A percentile compares a stretch with the other conserved stretches of the same genome.
Conservation (phyloP, 148 eudicot genomes). For the Amaranthus cruentus region DNA sequence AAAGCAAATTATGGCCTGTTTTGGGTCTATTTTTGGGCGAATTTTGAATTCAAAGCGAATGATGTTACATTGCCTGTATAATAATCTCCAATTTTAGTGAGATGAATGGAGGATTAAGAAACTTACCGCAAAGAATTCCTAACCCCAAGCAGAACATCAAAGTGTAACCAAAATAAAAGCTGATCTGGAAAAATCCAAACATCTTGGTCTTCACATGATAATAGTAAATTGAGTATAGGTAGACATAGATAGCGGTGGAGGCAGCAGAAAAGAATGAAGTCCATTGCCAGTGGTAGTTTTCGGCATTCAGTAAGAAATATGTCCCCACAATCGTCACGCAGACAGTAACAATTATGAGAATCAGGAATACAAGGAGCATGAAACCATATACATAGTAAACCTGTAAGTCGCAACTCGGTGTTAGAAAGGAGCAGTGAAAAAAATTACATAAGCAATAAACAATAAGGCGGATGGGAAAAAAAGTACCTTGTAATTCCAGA, state of each 20-base stretch:
- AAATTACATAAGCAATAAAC: neutral
- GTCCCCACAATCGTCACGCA: conserved; percentile 98
- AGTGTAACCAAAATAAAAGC: conserved; percentile 95
- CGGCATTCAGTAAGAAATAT: conserved; percentile 96
- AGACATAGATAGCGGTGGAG: conserved; percentile 84
- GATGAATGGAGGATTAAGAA: neutral
- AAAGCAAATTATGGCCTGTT: no score
- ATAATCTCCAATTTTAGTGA: neutral
- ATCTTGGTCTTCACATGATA: conserved; percentile 90
- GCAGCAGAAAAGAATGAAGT: conserved; percentile 90
- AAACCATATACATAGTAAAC: conserved; percentile 94
- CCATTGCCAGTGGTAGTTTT: conserved; percentile 98
- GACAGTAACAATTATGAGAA: conserved; percentile 80
- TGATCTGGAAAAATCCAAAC: conserved; percentile 96
- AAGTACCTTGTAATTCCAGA: conserved; percentile 86
- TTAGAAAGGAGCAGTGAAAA: conserved; percentile 7
- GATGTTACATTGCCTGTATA: neutral
- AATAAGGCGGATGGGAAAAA: neutral
- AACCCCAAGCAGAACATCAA: conserved; percentile 80
- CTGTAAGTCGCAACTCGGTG: conserved; percentile 34
- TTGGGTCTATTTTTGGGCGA: no score
- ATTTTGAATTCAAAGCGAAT: neutral
- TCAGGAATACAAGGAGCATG: conserved; percentile 90
- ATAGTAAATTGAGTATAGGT: conserved; percentile 82
- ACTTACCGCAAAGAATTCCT: conserved; percentile 82